These are phyloP conservation scores for Erodium texanum DNA, from an alignment of 441 rosid genomes.

Conservation along the genomic window DNA sequence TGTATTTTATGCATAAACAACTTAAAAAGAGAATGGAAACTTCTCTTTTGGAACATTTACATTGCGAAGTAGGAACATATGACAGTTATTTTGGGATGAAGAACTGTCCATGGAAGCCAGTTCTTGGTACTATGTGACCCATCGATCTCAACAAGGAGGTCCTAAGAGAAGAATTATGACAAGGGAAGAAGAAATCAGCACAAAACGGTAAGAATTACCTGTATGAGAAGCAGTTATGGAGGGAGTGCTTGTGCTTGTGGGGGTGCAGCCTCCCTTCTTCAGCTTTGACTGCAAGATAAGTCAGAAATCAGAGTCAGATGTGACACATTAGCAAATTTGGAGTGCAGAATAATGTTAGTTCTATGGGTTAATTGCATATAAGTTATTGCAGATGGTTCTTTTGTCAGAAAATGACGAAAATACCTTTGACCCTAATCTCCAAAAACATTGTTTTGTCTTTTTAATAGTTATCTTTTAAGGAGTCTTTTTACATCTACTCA, in stretches of 20 bases:
- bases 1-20: no score
- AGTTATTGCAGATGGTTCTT: no score
- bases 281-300: conserved; percentile 49
- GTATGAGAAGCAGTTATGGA: conserved; percentile 29
- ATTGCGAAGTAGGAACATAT: no score
- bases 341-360: neutral
- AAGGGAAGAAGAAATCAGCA: conserved; percentile 12
- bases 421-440: no score
- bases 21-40: neutral
- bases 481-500: no score
- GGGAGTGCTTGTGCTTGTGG: conserved; percentile 26
- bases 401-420: no score
- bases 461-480: no score
- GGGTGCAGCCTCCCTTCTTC: conserved; percentile 56
- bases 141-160: neutral
- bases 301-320: conserved; percentile 4
- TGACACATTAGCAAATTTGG: conserved; percentile 11
- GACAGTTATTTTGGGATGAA: no score
- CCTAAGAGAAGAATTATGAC: neutral
- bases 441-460: no score
- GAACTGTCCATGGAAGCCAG: neutral
- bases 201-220: conserved; percentile 32
- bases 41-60: neutral
- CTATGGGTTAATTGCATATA: no score
- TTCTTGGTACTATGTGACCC: neutral